phyloP scores from a whole-genome alignment of 306 rosid species.

The Citrullus amarus region DNA sequence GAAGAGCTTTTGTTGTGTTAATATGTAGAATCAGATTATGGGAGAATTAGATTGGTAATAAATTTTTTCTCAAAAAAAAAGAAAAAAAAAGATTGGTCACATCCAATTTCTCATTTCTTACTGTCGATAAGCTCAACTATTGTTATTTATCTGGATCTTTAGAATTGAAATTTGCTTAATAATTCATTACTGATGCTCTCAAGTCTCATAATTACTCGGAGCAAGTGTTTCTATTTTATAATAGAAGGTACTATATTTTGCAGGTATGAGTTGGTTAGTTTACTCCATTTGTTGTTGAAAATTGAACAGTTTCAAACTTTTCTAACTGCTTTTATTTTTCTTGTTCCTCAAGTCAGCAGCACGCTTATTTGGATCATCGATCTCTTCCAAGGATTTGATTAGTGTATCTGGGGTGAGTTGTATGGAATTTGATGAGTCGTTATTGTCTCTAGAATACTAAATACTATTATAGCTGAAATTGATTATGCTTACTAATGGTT shows the following conservation, averaged over 20 bases:
- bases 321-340: background rate
- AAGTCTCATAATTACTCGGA: too few relatives aligned
- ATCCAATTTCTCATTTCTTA: background rate
- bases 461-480: background rate
- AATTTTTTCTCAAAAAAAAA: background rate
- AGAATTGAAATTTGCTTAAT: background rate
- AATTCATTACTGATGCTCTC: background rate
- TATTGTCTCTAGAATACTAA: background rate
- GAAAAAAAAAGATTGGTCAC: background rate
- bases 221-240: too few relatives aligned
- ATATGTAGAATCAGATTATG: background rate
- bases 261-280: too few relatives aligned
- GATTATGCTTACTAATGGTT: background rate
- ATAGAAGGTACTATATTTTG: background rate
- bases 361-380: conserved; percentile 81
- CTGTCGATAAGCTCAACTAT: background rate
- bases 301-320: background rate
- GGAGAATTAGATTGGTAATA: background rate
- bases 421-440: background rate
- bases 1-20: background rate
- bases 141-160: background rate
- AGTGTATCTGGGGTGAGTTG: conserved; percentile 82
- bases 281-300: background rate
- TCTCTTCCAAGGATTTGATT: conserved; percentile 62
- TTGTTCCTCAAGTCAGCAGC: conserved; percentile 72